Conservation (phyloP, 2,329 filamentous ascomycete species). For the Venturia carpophila region DNA sequence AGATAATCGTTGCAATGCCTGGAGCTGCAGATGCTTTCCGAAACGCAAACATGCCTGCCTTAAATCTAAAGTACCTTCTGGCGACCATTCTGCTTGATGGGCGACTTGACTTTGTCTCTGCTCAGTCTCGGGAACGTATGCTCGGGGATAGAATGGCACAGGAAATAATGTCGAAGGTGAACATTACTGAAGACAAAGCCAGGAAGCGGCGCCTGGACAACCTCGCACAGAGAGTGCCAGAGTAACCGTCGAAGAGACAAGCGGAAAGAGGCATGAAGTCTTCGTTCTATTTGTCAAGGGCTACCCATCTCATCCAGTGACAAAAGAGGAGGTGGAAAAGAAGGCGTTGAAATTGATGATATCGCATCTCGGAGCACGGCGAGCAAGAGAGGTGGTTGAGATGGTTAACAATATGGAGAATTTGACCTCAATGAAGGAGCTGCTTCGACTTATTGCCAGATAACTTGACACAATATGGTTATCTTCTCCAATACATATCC, state of each 20-base stretch:
- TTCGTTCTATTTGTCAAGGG: constrained; percentile 15
- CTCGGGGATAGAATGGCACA: neutral
- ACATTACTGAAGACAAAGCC: constrained; percentile 9
- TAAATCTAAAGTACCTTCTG: constrained; percentile 14
- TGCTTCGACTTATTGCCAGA: constrained; percentile 4
- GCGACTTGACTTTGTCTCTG: constrained; percentile 12
- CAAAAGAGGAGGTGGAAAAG: constrained; percentile 9
- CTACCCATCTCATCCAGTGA: constrained; percentile 15
- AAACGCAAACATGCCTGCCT: constrained; percentile 10
- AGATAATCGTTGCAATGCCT: constrained; percentile 7
- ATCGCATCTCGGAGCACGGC: neutral
- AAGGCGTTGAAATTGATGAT: constrained; percentile 9
- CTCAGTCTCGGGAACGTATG: constrained; percentile 11
- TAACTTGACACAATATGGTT: neutral
- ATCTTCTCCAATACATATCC: neutral
- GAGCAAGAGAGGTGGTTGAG: constrained; percentile 3
- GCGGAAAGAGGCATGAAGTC: neutral
- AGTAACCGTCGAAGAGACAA: constrained; percentile 1
- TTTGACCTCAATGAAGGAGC: neutral
- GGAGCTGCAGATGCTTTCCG: constrained; percentile 12
- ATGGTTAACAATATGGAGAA: neutral
- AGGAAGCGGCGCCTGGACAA: constrained; percentile 2
- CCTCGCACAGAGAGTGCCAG: constrained; percentile 8
- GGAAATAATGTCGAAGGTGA: neutral
- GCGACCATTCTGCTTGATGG: constrained; percentile 10